Percentiles rank a stretch among this genome's conserved stretches.
These are phyloP conservation scores for Trichoderma koningii DNA, from an alignment of 2,329 filamentous ascomycete genomes.

Conservation along the genomic window DNA sequence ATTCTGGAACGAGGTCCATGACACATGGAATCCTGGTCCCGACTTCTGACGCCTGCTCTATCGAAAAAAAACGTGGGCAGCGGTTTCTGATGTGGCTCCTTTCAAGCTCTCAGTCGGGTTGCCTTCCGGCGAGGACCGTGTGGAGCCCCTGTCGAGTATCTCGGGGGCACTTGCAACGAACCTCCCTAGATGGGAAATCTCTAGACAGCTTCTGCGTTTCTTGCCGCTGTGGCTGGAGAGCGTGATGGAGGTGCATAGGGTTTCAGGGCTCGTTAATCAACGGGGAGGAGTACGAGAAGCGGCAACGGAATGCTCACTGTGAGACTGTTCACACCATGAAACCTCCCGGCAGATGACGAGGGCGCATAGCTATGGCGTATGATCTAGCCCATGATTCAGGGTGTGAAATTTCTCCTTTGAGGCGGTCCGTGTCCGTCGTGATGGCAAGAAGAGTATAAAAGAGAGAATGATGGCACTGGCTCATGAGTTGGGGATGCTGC, in stretches of 20 bases:
- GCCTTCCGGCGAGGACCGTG: conserved; percentile 11
- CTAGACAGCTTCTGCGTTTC: conserved; percentile 34
- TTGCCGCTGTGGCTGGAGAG: conserved; percentile 28
- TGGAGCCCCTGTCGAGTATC: conserved; percentile 16
- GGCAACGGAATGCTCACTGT: conserved; percentile 25
- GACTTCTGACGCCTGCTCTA: conserved; percentile 6
- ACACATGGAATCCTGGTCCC: conserved; percentile 29
- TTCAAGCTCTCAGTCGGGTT: conserved; percentile 15
- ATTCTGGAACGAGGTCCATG: conserved; percentile 31
- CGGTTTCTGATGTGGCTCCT: not conserved
- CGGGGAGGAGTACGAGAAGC: conserved; percentile 6
- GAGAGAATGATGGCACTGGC: conserved; percentile 1
- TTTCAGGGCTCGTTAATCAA: conserved; percentile 2
- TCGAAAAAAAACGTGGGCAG: not conserved
- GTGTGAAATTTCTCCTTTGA: conserved; percentile 11
- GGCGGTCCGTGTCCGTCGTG: conserved; percentile 16
- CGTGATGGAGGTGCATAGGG: conserved; percentile 14
- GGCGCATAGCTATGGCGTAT: conserved; percentile 23
- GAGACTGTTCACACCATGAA: conserved; percentile 22
- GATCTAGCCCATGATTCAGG: conserved; percentile 11
- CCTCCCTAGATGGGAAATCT: conserved; percentile 34
- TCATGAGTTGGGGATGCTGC: not conserved
- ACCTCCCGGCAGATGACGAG: conserved; percentile 16
- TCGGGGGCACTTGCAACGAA: conserved; percentile 23
- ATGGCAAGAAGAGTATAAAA: conserved; percentile 19